These are phyloP conservation scores for Aspergillus fumigatus DNA, from an alignment of 2,329 filamentous ascomycete species.

Conservation along the genomic window DNA sequence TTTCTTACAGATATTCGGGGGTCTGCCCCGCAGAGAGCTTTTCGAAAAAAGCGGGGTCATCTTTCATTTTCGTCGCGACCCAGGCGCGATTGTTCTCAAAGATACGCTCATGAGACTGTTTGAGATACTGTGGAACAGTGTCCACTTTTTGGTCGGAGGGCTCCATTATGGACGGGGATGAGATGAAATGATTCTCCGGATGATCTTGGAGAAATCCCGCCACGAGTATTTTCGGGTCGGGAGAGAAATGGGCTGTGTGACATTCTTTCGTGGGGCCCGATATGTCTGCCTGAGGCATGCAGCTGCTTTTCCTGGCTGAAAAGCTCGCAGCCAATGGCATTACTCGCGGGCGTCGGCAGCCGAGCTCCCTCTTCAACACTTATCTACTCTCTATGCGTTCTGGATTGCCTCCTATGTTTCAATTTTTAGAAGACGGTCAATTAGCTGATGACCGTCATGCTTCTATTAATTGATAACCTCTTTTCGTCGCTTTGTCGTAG, in stretches of 20 bases:
- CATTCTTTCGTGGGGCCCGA: too few species aligned
- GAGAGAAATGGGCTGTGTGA: too few species aligned
- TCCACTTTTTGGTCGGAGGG: not conserved
- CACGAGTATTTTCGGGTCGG: too few species aligned
- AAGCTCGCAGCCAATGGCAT: too few species aligned
- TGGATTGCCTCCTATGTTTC: too few species aligned
- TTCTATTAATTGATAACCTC: not conserved
- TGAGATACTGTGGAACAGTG: constrained; percentile 5
- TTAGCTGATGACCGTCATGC: not conserved
- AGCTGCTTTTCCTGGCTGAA: too few species aligned
- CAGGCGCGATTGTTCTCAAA: constrained; percentile 66
- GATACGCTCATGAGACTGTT: constrained; percentile 59
- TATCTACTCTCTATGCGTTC: too few species aligned
- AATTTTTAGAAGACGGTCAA: too few species aligned
- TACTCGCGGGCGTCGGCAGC: too few species aligned
- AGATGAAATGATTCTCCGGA: not conserved
- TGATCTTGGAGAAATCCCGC: not conserved
- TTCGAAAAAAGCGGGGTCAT: constrained; percentile 62
- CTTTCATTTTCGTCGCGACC: constrained; percentile 55
- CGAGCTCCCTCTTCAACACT: too few species aligned
- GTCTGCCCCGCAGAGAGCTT: constrained; percentile 61
- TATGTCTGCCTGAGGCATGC: too few species aligned
- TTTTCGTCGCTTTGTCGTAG: constrained; percentile 6
- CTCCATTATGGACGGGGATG: not conserved
- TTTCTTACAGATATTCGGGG: constrained; percentile 59